phyloP scores from a whole-genome alignment of 148 eudicot genomes.

The Polygonum aviculare region DNA sequence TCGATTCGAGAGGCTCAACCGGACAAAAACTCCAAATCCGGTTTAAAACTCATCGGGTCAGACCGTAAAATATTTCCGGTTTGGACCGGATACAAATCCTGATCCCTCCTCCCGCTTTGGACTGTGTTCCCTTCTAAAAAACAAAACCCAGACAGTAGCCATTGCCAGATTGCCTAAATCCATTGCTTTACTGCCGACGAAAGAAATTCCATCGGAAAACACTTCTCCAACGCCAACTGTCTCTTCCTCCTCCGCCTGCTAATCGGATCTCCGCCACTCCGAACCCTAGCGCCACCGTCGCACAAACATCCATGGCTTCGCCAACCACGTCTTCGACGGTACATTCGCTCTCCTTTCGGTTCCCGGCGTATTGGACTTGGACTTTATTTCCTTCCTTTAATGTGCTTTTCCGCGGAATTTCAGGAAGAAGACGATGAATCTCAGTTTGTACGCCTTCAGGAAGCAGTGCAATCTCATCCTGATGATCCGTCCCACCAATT shows the following conservation, averaged over 20 bases:
- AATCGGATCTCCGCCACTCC: neutral
- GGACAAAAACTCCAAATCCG: no score
- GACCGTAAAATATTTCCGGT: neutral
- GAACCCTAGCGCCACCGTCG: neutral
- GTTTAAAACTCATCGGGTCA: neutral
- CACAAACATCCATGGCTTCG: neutral
- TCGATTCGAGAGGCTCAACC: no score
- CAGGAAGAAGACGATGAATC: slow-evolving; percentile 27
- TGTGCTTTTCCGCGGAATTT: neutral
- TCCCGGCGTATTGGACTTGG: neutral
- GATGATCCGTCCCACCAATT: slow-evolving; percentile 54
- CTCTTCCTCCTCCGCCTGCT: neutral
- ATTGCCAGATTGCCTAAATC: neutral
- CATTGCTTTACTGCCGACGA: neutral
- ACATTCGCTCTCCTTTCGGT: neutral
- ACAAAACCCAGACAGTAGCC: neutral
- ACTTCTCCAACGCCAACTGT: neutral
- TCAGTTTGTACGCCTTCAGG: slow-evolving; percentile 25
- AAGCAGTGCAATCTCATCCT: slow-evolving; percentile 45
- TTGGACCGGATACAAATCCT: neutral
- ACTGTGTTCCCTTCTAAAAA: neutral
- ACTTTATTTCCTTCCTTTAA: neutral
- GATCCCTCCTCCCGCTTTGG: neutral
- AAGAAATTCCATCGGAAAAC: neutral
- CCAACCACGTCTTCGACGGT: neutral